A percentile compares a stretch with the other conserved stretches of the same genome.
Conservation (phyloP, 1,284 basidiomycete species). For the Microbotryomycetes sp. region DNA sequence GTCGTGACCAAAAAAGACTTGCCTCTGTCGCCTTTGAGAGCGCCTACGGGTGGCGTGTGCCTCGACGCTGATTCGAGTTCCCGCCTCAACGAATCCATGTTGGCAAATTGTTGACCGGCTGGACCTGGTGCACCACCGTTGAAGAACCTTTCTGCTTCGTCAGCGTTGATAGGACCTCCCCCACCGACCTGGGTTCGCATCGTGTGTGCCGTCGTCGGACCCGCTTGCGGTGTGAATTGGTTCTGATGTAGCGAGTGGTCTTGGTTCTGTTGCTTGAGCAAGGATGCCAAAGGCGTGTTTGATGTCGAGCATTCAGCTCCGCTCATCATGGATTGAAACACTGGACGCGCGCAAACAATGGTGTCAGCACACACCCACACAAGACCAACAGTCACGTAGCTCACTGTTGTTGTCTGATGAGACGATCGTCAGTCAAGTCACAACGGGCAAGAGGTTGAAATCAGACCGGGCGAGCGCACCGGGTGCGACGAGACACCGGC, state of each 20-base stretch:
- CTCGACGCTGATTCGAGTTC: constrained; percentile 25
- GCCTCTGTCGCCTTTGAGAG: constrained; percentile 20
- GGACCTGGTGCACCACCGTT: background rate
- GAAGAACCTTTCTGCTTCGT: constrained; percentile 31
- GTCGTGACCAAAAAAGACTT: background rate
- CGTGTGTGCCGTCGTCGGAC: background rate
- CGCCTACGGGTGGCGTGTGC: background rate
- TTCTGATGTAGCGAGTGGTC: constrained; percentile 70
- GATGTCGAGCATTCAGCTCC: constrained; percentile 78
- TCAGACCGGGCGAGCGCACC: too few relatives aligned
- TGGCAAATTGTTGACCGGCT: constrained; percentile 14
- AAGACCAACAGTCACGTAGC: too few relatives aligned
- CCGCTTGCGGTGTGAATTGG: background rate
- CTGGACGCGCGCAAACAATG: constrained; percentile 12
- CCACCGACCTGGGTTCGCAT: background rate
- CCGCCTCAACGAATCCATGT: constrained; percentile 21
- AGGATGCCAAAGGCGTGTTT: constrained; percentile 79
- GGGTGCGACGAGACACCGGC: too few relatives aligned
- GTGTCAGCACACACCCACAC: too few relatives aligned
- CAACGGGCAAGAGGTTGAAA: too few relatives aligned
- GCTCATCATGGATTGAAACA: constrained; percentile 60
- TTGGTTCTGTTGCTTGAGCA: constrained; percentile 83
- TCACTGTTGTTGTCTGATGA: too few relatives aligned
- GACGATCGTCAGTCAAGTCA: too few relatives aligned
- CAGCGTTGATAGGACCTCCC: background rate